These are phyloP conservation scores for Sideroxylon spinosum DNA, from an alignment of 179 eudicot species.

Conservation along the genomic window DNA sequence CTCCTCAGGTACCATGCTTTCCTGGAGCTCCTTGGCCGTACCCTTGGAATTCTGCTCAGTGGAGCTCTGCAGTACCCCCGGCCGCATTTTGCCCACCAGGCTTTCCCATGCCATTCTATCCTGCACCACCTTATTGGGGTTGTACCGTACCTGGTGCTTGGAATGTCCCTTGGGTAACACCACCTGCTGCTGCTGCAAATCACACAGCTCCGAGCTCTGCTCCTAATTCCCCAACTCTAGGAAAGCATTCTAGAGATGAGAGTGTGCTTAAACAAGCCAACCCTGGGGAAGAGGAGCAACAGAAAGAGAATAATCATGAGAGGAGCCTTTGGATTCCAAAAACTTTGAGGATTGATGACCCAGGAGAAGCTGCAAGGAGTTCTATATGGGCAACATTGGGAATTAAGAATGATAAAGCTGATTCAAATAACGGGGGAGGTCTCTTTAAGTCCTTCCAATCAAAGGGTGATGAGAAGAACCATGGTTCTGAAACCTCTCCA, in stretches of 20 bases:
- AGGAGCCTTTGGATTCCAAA: constrained; percentile 49
- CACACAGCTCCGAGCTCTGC: constrained; percentile 22
- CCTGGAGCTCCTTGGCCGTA: constrained; percentile 51
- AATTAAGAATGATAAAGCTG: constrained; percentile 35
- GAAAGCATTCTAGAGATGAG: constrained; percentile 48
- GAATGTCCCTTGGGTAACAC: constrained; percentile 37
- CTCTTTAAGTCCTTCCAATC: constrained; percentile 47
- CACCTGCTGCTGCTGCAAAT: constrained; percentile 15
- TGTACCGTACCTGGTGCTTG: constrained; percentile 34
- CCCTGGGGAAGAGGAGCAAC: constrained; percentile 20
- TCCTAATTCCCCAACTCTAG: constrained; percentile 39
- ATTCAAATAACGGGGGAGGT: constrained; percentile 27
- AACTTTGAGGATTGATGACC: constrained; percentile 51
- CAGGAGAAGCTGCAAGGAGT: constrained; percentile 55
- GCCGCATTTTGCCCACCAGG: constrained; percentile 35
- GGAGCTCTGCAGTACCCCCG: constrained; percentile 29
- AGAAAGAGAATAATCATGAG: constrained; percentile 28
- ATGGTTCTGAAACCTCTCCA: constrained; percentile 32
- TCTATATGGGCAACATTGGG: constrained; percentile 55
- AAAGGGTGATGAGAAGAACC: constrained; percentile 31
- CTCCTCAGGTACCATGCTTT: constrained; percentile 32
- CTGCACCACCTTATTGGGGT: constrained; percentile 47
- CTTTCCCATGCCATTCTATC: constrained; percentile 43
- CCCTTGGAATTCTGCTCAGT: constrained; percentile 39
- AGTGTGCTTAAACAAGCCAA: constrained; percentile 4